Evolutionary conservation across 192 early-diverging fungal genomes (phyloP).

Genomic region (Obelidium mucronatum): DNA sequence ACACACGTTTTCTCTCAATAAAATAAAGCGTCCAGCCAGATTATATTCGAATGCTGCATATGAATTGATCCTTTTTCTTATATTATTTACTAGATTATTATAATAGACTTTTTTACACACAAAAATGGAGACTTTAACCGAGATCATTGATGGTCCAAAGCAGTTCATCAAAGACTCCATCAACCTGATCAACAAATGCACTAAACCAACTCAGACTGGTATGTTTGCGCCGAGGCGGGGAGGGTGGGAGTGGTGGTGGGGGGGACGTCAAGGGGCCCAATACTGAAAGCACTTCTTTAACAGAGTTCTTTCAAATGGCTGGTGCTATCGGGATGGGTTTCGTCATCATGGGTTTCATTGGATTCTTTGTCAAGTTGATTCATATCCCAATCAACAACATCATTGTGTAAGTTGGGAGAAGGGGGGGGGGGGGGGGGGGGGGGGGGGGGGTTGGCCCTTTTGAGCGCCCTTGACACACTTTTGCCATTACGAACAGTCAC

Average conservation of each 20-base stretch:
- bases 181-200: conserved; percentile 93
- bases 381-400: conserved; percentile 99
- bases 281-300: not conserved
- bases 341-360: conserved; percentile 41
- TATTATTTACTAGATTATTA: too few relatives aligned
- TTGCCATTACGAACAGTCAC: too few relatives aligned
- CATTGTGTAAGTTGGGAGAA: conserved; percentile 86
- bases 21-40: too few relatives aligned
- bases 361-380: conserved; percentile 80
- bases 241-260: too few relatives aligned
- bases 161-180: conserved; percentile 92
- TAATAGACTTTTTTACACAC: not conserved
- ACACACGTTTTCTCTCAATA: too few relatives aligned
- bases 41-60: too few relatives aligned
- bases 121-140: conserved; percentile 61
- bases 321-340: conserved; percentile 59
- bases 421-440: too few relatives aligned
- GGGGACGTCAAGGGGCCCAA: not conserved
- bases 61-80: too few relatives aligned
- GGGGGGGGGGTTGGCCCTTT: too few relatives aligned
- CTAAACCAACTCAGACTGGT: conserved; percentile 96
- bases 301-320: conserved; percentile 95
- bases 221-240: too few relatives aligned
- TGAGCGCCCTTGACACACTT: too few relatives aligned
- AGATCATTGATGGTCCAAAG: conserved; percentile 85